These are phyloP conservation scores for Nitzschia sp. DNA, from an alignment of 108 stramenopile species.

Conservation along the genomic window DNA sequence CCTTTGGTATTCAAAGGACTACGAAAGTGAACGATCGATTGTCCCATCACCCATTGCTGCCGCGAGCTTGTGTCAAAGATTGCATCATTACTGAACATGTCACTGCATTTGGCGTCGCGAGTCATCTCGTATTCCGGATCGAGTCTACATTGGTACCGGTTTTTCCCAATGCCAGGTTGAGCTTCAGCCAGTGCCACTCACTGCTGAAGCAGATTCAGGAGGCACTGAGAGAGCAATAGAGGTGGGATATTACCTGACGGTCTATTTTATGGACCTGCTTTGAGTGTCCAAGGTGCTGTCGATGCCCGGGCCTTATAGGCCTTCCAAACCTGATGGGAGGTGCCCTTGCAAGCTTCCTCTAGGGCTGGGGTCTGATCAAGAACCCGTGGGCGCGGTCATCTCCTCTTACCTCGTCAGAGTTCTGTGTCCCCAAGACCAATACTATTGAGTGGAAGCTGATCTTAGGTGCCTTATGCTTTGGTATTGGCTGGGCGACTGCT, in stretches of 20 bases:
- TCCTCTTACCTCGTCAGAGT: conserved; percentile 1
- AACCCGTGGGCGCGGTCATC: neutral
- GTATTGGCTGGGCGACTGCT: conserved; percentile 60
- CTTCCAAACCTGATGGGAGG: conserved; percentile 87
- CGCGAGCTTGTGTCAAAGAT: conserved; percentile 20
- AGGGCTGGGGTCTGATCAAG: conserved; percentile 37
- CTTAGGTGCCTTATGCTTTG: conserved; percentile 47
- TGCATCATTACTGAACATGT: conserved; percentile 34
- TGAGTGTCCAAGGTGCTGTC: no score
- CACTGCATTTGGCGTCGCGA: conserved; percentile 18
- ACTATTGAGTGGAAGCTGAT: conserved; percentile 43
- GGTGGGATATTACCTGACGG: no score
- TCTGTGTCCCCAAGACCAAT: conserved; percentile 43
- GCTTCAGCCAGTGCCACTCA: conserved; percentile 29
- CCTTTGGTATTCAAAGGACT: conserved; percentile 32
- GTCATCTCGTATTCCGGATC: conserved; percentile 30
- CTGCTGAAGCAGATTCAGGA: conserved; percentile 24
- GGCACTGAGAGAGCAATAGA: conserved; percentile 19
- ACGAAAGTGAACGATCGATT: neutral
- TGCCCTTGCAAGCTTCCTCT: conserved; percentile 47
- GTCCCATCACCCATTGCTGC: conserved; percentile 24
- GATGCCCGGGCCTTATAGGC: no score
- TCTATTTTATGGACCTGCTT: no score
- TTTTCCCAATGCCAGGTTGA: conserved; percentile 27
- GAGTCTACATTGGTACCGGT: conserved; percentile 15